phyloP scores from a whole-genome alignment of 805 yeast species.

The Vanderwaltozyma tropicalis region DNA sequence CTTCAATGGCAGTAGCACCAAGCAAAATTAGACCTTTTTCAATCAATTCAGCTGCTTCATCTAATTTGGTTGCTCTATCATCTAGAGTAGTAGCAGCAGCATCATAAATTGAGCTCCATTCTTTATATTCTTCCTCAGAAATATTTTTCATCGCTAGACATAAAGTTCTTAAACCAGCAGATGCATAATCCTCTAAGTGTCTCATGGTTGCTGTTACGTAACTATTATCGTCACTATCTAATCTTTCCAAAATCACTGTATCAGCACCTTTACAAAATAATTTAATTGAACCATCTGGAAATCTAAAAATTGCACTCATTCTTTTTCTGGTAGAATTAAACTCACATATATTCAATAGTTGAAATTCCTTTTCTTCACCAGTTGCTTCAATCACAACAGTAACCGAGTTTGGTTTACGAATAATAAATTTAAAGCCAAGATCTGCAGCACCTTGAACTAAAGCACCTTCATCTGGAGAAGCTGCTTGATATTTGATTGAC shows the following conservation, averaged over 20 bases:
- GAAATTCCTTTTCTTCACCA: slow-evolving; percentile 51
- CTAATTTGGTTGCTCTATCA: slow-evolving; percentile 65
- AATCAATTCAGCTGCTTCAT: slow-evolving; percentile 79
- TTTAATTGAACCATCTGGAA: slow-evolving; percentile 87
- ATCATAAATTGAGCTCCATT: slow-evolving; percentile 58
- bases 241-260: slow-evolving; percentile 83
- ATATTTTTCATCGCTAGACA: slow-evolving; percentile 83
- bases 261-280: slow-evolving; percentile 96
- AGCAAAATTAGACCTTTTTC: slow-evolving; percentile 69
- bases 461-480: slow-evolving; percentile 99
- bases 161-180: slow-evolving; percentile 87
- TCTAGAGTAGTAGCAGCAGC: slow-evolving; percentile 76
- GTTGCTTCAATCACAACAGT: slow-evolving; percentile 44
- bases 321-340: slow-evolving; percentile 95
- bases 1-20: slow-evolving; percentile 98
- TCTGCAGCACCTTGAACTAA: slow-evolving; percentile 91
- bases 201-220: slow-evolving; percentile 72
- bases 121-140: slow-evolving; percentile 62
- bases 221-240: slow-evolving; percentile 57
- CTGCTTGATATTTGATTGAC: slow-evolving; percentile 86
- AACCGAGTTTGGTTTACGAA: slow-evolving; percentile 78
- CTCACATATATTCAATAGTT: slow-evolving; percentile 83
- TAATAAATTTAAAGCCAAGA: slow-evolving; percentile 73
- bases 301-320: slow-evolving; percentile 89
- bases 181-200: slow-evolving; percentile 92